Conservation (phyloP, 106 monocot genomes). For the Dioscorea zingiberensis region DNA sequence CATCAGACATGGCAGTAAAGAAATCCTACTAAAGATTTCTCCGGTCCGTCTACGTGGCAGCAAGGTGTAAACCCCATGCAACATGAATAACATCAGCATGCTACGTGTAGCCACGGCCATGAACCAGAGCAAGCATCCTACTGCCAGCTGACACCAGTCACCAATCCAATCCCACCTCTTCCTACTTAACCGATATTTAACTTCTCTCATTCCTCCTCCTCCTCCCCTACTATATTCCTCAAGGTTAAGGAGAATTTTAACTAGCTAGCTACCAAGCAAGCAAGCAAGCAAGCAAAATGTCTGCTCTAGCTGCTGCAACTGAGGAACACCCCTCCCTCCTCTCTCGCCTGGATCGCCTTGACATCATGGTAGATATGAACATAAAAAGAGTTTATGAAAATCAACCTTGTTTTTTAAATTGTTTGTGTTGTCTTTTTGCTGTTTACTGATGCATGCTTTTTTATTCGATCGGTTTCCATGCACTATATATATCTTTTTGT, state of each 20-base stretch:
- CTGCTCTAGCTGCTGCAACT: no score
- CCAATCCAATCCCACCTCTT: no score
- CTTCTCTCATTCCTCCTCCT: no score
- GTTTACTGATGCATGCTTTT: no score
- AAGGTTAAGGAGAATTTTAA: not conserved
- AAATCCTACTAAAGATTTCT: no score
- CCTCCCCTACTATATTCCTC: no score
- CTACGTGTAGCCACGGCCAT: not conserved
- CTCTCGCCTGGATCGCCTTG: not conserved
- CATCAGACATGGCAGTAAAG: no score
- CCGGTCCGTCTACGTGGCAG: not conserved
- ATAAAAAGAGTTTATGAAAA: not conserved
- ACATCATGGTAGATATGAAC: not conserved
- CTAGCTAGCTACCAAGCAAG: not conserved
- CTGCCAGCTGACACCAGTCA: no score
- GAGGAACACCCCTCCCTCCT: not conserved
- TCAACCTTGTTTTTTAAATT: not conserved
- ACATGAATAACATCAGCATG: not conserved
- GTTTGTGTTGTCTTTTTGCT: not conserved
- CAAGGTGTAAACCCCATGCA: not conserved
- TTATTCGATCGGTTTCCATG: no score
- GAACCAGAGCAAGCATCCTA: no score
- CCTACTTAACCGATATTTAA: not conserved
- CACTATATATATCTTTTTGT: no score
- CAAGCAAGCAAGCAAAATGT: not conserved